phyloP scores from a whole-genome alignment of 495 filamentous ascomycete genomes.

The Penicillium soppii region DNA sequence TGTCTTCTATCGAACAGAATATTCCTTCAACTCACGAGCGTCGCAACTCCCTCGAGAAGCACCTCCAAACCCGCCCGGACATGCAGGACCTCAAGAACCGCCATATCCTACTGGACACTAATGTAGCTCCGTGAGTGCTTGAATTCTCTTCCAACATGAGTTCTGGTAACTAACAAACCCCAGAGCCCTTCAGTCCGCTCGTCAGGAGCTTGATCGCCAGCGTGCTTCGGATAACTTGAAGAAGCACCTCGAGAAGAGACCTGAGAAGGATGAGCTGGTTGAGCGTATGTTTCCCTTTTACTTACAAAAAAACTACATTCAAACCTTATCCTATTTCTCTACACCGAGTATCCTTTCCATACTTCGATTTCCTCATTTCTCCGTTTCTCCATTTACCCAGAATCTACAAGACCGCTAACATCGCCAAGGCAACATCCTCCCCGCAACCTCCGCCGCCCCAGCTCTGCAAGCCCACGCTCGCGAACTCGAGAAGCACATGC shows the following conservation, averaged over 20 bases:
- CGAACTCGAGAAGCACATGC: slow-evolving; percentile 83
- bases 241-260: slow-evolving; percentile 64
- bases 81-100: slow-evolving; percentile 74
- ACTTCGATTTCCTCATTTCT: not conserved
- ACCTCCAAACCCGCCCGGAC: slow-evolving; percentile 76
- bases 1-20: slow-evolving; percentile 39
- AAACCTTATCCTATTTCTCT: not conserved
- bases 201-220: slow-evolving; percentile 64
- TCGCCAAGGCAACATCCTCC: slow-evolving; percentile 74
- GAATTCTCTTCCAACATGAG: not conserved
- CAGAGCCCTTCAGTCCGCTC: slow-evolving; percentile 61
- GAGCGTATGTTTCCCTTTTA: slow-evolving; percentile 57
- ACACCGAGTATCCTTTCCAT: no score
- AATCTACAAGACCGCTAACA: slow-evolving; percentile 5
- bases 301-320: not conserved
- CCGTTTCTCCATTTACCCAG: not conserved
- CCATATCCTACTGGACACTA: slow-evolving; percentile 72
- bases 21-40: slow-evolving; percentile 57
- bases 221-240: slow-evolving; percentile 61
- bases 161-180: not conserved
- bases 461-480: slow-evolving; percentile 72
- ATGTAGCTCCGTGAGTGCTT: slow-evolving; percentile 60
- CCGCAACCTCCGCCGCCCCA: slow-evolving; percentile 63
- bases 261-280: slow-evolving; percentile 64
- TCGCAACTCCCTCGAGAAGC: slow-evolving; percentile 86